These are phyloP conservation scores for Solanum piurae DNA, from an alignment of 257 asterid genomes.

Conservation along the genomic window DNA sequence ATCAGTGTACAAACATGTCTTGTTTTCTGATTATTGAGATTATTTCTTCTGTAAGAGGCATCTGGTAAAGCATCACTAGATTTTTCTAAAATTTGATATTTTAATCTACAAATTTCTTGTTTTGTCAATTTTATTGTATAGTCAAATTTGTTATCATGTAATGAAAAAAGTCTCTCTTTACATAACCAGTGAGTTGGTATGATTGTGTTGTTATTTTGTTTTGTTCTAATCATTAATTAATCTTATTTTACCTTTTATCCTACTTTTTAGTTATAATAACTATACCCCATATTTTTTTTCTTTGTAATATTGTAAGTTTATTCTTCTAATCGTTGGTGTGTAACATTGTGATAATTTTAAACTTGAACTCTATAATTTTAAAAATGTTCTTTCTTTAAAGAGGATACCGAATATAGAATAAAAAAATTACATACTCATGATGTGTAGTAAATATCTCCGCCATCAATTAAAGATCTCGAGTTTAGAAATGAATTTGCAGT, in stretches of 20 bases:
- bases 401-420: background rate
- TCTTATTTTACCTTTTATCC: background rate
- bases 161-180: background rate
- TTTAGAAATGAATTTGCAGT: background rate
- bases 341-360: background rate
- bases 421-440: background rate
- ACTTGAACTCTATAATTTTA: background rate
- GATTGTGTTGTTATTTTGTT: too few relatives aligned
- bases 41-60: constrained; percentile 36
- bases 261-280: background rate
- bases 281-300: background rate
- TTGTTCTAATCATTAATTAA: background rate
- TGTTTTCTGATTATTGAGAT: constrained; percentile 33
- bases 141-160: background rate
- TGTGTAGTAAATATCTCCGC: background rate
- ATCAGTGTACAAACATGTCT: constrained; percentile 21
- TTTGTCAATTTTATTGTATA: background rate
- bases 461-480: background rate
- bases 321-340: background rate
- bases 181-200: background rate
- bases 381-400: background rate
- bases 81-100: constrained; percentile 21
- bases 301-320: background rate
- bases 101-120: background rate
- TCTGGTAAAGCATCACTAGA: constrained; percentile 32